A percentile compares a stretch with the other conserved stretches of the same genome.
phyloP scores from a whole-genome alignment of 2,329 filamentous ascomycete species.

The Chrysosporium queenslandicum region DNA sequence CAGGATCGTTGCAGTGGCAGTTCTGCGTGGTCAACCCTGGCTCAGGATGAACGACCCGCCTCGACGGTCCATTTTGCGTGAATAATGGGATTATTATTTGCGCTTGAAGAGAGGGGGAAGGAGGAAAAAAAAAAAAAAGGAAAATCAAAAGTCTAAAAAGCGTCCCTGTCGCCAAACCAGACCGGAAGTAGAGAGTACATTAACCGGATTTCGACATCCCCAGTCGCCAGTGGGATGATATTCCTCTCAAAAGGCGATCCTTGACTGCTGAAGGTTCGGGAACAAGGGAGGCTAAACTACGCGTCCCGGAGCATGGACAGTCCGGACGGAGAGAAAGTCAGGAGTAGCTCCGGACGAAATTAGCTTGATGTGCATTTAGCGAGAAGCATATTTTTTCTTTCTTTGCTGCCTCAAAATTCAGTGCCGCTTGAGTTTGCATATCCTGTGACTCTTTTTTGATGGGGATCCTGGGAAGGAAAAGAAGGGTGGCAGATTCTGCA shows the following conservation, averaged over 20 bases:
- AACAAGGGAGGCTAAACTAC: not conserved
- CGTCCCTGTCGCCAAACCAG: not conserved
- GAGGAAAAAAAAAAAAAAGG: not conserved
- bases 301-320: not conserved
- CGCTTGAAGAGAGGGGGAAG: not conserved
- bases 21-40: too few species aligned
- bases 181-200: not conserved
- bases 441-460: not conserved
- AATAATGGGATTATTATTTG: not conserved
- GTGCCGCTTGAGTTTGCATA: constrained; percentile 9
- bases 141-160: not conserved
- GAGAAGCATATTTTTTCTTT: too few species aligned
- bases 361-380: too few species aligned
- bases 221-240: too few species aligned
- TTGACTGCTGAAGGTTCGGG: not conserved
- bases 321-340: not conserved
- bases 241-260: not conserved
- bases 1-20: too few species aligned
- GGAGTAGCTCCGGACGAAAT: too few species aligned
- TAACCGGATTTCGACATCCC: not conserved
- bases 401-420: not conserved
- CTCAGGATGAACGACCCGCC: too few species aligned
- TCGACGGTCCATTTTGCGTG: not conserved
- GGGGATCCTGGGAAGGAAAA: too few species aligned
- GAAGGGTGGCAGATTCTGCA: constrained; percentile 4